Base-by-base conservation (phyloP, 768 basidiomycete species). In the Lyophyllum shimeji region DNA sequence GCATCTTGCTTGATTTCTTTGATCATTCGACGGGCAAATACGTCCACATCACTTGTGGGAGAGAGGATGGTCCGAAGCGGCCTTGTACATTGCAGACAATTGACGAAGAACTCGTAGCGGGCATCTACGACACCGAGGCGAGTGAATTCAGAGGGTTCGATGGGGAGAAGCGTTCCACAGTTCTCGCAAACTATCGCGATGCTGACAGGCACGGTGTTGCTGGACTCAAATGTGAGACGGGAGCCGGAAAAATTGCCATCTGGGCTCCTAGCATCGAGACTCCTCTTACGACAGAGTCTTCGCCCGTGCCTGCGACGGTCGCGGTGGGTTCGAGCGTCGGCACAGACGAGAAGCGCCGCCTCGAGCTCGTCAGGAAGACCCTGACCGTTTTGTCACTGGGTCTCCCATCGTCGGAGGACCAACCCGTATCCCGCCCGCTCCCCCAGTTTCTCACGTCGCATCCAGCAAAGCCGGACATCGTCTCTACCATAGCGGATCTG, bases 241-340 rank as follows among this genome's bases (percentile, higher is more conserved):
- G 77, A 4, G 60, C 63, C 24, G 87, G 86, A n/a, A 74, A 67
- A 33, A 77, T 80, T 1, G 68, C 81, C 2, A 65, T 89, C 7
- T 87, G 84, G 80, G 77, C 76, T 1, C 72, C 80, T 0, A 84
- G 80, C 57, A 71, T 85, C 18, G 90, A 90, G 63, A 79, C 78
- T 60, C 77, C 87, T 7, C 61, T 81, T 5, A 65, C 65, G 7
- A 65, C 70, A 53, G 76, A 75, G 40, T 70, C 78, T 12, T 21
- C 50, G 7, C 7, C 46, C 15, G 71, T 65, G 2, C 58, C 57
- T 3, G 62, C 69, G 15, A 64, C 69, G 27, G 44, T 65, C 23
- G 55, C 56, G 3, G 39, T 61, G 45, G 54, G 46, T 8, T 56
- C 63, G 7, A 39, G 42, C 18, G 51, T 55, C 25, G 50, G 55